Percentiles rank a stretch among this genome's conserved stretches.
Conservation (phyloP, 192 early-diverging fungal genomes). For the Coemansia sp. region DNA sequence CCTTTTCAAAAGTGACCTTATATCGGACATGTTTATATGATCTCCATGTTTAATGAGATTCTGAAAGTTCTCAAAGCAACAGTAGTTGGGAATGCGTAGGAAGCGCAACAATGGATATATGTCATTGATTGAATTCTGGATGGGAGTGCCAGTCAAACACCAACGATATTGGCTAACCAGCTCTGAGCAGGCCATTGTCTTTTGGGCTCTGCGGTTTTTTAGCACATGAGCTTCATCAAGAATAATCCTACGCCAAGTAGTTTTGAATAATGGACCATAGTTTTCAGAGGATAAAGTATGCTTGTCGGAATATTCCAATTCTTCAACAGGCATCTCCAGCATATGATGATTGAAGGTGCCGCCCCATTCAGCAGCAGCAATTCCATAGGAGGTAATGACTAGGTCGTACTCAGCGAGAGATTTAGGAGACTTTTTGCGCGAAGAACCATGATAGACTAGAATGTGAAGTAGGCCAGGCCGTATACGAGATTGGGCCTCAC, state of each 20-base stretch:
- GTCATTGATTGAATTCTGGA: slow-evolving; percentile 72
- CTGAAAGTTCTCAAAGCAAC: slow-evolving; percentile 54
- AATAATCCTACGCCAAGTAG: slow-evolving; percentile 54
- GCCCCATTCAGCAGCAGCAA: slow-evolving; percentile 30
- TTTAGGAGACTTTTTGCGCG: slow-evolving; percentile 23
- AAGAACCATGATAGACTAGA: slow-evolving; percentile 63
- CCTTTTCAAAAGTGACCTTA: slow-evolving; percentile 55
- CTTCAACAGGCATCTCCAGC: not conserved
- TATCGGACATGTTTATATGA: slow-evolving; percentile 17
- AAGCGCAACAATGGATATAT: slow-evolving; percentile 70
- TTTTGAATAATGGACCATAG: slow-evolving; percentile 40
- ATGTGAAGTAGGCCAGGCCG: slow-evolving; percentile 50
- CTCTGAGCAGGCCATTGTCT: slow-evolving; percentile 47
- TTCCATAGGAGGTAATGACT: slow-evolving; percentile 53
- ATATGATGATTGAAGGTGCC: not conserved
- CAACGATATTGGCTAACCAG: slow-evolving; percentile 58
- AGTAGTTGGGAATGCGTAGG: slow-evolving; percentile 60
- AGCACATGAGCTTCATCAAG: slow-evolving; percentile 69
- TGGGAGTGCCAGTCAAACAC: slow-evolving; percentile 66
- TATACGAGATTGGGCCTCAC: slow-evolving; percentile 64
- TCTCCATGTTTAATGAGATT: slow-evolving; percentile 53
- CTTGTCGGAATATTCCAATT: slow-evolving; percentile 12
- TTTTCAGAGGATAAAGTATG: not conserved
- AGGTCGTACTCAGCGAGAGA: slow-evolving; percentile 55
- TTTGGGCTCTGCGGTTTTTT: slow-evolving; percentile 57